phyloP scores from a whole-genome alignment of 176 grass and related monocot genomes.

The Juncus effusus region DNA sequence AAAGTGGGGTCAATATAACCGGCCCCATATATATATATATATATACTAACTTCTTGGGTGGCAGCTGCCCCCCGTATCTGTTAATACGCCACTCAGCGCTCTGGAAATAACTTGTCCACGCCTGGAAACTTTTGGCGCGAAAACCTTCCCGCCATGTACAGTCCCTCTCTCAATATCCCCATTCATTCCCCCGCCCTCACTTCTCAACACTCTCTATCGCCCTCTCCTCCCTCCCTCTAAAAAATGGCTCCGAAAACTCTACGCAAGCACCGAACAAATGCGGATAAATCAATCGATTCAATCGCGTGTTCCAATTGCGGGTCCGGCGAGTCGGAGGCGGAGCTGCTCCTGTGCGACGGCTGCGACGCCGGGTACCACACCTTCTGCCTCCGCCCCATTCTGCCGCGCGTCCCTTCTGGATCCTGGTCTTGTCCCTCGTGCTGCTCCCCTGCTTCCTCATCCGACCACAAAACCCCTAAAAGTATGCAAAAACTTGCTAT shows the following conservation, averaged over 20 bases:
- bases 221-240: background rate
- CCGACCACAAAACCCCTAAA: conserved; percentile 46
- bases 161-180: conserved; percentile 20
- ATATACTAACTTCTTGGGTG: too few relatives aligned
- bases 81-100: too few relatives aligned
- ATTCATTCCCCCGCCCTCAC: background rate
- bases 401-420: conserved; percentile 63
- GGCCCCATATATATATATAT: too few relatives aligned
- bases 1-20: too few relatives aligned
- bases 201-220: background rate
- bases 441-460: conserved; percentile 18
- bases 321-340: conserved; percentile 47
- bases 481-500: conserved; percentile 23
- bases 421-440: conserved; percentile 85
- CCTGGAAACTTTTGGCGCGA: background rate
- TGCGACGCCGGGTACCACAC: conserved; percentile 82
- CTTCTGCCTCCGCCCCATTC: conserved; percentile 92
- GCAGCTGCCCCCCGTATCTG: too few relatives aligned
- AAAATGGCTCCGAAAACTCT: conserved; percentile 34
- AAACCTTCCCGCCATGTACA: conserved; percentile 19
- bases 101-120: too few relatives aligned
- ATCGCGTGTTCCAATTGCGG: conserved; percentile 57
- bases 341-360: conserved; percentile 82
- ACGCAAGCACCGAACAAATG: conserved; percentile 42
- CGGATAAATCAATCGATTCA: conserved; percentile 16